Evolutionary conservation across 306 rosid genomes (phyloP).

Genomic region (Cotoneaster glaucophyllus): DNA sequence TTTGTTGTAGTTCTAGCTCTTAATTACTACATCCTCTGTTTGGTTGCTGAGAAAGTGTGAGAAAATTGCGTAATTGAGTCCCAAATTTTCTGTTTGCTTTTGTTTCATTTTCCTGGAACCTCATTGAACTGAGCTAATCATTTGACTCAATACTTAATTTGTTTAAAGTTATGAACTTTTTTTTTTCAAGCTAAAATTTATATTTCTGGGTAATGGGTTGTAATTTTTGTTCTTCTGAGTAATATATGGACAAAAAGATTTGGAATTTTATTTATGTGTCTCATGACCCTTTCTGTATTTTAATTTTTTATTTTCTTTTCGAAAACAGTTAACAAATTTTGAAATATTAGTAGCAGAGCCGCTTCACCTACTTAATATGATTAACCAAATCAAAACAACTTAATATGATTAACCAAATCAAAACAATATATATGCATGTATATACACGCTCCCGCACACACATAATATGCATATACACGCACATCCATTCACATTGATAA

Average conservation of each 20-base stretch:
- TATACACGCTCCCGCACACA: not conserved
- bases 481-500: not conserved
- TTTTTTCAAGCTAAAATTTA: not conserved
- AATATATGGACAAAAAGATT: not conserved
- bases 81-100: not conserved
- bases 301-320: not conserved
- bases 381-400: not conserved
- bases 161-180: not conserved
- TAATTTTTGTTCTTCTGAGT: not conserved
- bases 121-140: not conserved
- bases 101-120: not conserved
- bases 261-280: not conserved
- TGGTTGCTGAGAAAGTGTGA: conserved; percentile 12
- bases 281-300: not conserved
- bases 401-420: not conserved
- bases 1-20: not conserved
- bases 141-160: not conserved
- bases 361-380: not conserved
- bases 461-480: not conserved
- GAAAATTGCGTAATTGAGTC: not conserved
- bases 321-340: not conserved
- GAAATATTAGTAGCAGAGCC: not conserved
- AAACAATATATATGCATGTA: not conserved
- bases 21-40: not conserved
- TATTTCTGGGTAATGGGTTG: not conserved